phyloP scores from a whole-genome alignment of 257 asterid species.

The Handroanthus guayacan region DNA sequence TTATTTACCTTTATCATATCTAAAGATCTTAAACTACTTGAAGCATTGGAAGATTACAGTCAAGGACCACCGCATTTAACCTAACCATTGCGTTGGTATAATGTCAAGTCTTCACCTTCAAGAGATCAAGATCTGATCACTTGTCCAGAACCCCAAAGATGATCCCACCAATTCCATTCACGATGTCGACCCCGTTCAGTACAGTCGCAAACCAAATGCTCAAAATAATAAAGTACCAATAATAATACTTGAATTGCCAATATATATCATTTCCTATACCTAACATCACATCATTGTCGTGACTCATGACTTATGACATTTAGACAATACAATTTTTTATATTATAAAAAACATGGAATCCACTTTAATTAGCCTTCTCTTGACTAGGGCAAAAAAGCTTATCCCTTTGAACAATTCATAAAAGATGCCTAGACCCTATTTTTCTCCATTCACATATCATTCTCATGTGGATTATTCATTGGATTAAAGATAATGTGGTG shows the following conservation, averaged over 20 bases:
- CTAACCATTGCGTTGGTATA: too few relatives aligned
- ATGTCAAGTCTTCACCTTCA: too few relatives aligned
- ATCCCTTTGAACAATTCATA: slow-evolving; percentile 23
- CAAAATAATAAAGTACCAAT: too few relatives aligned
- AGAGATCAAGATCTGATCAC: too few relatives aligned
- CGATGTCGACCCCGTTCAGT: too few relatives aligned
- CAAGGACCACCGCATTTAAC: too few relatives aligned
- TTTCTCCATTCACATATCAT: slow-evolving; percentile 4
- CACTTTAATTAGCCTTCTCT: slow-evolving; percentile 16
- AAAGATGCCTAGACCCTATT: slow-evolving; percentile 20
- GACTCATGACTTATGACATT: neutral
- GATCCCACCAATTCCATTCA: too few relatives aligned
- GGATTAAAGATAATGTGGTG: slow-evolving; percentile 28
- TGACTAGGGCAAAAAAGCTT: slow-evolving; percentile 2
- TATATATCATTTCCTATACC: neutral
- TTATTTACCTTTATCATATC: too few relatives aligned
- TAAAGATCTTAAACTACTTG: too few relatives aligned
- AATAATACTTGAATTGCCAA: neutral
- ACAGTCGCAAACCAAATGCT: too few relatives aligned
- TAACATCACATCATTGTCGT: neutral
- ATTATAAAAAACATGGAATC: slow-evolving; percentile 16
- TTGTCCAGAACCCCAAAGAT: too few relatives aligned
- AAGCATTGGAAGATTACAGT: too few relatives aligned
- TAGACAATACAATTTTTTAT: neutral
- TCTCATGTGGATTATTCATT: slow-evolving; percentile 16